A percentile compares a stretch with the other conserved stretches of the same genome.
Conservation (phyloP, 257 asterid genomes). For the Solanum lignicaule region DNA sequence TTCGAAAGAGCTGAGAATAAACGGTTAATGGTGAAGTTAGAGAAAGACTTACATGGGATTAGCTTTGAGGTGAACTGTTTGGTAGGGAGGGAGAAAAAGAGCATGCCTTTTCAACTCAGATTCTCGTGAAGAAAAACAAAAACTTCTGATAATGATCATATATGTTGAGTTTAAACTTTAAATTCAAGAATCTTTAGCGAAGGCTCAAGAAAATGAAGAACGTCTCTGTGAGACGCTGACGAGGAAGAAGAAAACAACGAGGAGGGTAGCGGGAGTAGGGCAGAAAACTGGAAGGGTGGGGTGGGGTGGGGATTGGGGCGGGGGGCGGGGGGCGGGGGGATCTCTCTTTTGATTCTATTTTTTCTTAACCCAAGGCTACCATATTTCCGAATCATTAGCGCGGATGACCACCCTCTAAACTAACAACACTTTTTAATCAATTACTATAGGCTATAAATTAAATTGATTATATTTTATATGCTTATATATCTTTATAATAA, state of each 20-base stretch:
- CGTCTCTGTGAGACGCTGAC: not conserved
- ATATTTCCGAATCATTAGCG: too few species aligned
- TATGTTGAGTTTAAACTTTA: not conserved
- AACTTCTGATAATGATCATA: not conserved
- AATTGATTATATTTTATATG: too few species aligned
- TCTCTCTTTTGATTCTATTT: too few species aligned
- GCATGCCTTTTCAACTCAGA: conserved; percentile 31
- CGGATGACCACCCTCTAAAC: too few species aligned
- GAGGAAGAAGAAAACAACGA: not conserved
- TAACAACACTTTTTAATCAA: too few species aligned
- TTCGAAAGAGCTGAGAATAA: conserved; percentile 26
- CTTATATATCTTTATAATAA: too few species aligned
- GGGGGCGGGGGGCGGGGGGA: accelerated
- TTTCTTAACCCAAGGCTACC: too few species aligned
- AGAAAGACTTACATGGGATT: conserved; percentile 23
- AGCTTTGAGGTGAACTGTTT: conserved; percentile 26
- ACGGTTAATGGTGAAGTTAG: conserved; percentile 5
- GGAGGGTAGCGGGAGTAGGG: not conserved
- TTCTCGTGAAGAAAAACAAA: not conserved
- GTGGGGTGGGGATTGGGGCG: not conserved
- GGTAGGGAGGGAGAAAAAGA: conserved; percentile 15
- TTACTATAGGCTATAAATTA: too few species aligned
- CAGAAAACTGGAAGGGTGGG: not conserved
- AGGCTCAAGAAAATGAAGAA: not conserved
- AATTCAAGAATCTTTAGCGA: not conserved